phyloP scores from a whole-genome alignment of 768 basidiomycete genomes.

The Hericium erinaceus region DNA sequence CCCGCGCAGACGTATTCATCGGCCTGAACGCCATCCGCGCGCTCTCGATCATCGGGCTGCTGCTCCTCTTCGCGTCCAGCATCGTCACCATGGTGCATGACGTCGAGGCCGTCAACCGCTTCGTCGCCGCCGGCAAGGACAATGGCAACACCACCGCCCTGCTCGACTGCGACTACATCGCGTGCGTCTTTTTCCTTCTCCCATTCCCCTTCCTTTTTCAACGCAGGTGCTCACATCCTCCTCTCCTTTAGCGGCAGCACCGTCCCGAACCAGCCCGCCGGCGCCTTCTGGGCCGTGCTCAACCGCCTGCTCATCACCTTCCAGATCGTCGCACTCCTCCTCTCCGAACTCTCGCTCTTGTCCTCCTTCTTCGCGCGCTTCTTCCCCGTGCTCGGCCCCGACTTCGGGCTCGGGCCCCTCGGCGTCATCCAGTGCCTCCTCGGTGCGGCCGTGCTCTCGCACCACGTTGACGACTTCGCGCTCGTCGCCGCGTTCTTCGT shows the following conservation, averaged over 20 bases:
- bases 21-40: slow-evolving; percentile 10
- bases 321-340: slow-evolving; percentile 69
- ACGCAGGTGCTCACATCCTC: background rate
- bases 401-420: slow-evolving; percentile 80
- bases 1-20: slow-evolving; percentile 9
- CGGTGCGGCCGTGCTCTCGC: slow-evolving; percentile 62
- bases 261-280: slow-evolving; percentile 86
- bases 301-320: slow-evolving; percentile 83
- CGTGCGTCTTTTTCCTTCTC: slow-evolving; percentile 1
- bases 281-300: slow-evolving; percentile 86
- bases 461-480: slow-evolving; percentile 71
- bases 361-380: slow-evolving; percentile 68
- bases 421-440: slow-evolving; percentile 86
- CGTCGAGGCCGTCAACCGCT: slow-evolving; percentile 11
- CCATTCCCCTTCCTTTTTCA: background rate
- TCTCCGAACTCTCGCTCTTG: slow-evolving; percentile 83
- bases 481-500: slow-evolving; percentile 81
- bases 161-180: slow-evolving; percentile 15
- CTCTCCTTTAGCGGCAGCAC: slow-evolving; percentile 49
- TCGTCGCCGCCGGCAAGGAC: slow-evolving; percentile 6
- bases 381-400: slow-evolving; percentile 79
- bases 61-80: slow-evolving; percentile 13
- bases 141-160: slow-evolving; percentile 6
- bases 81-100: slow-evolving; percentile 14
- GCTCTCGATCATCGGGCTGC: slow-evolving; percentile 9